Base-by-base conservation (phyloP, 306 rosid species). In the Arachis hypogaea region DNA sequence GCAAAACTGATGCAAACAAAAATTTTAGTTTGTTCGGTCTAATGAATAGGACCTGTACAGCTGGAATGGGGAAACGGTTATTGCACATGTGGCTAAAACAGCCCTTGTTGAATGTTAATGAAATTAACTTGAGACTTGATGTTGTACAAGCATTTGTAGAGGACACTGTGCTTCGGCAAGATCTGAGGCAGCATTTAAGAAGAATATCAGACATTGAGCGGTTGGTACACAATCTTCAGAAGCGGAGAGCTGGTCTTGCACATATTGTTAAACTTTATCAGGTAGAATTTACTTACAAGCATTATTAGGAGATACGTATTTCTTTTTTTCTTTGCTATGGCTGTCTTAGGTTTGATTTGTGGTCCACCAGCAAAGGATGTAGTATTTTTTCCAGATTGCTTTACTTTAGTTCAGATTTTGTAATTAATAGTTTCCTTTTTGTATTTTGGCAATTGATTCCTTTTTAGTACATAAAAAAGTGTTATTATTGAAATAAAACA, bases 1-100 rank as follows among this genome's bases (percentile, higher is more conserved):
- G 92, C 83, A 94, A 88, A 87, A 84, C 95, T 18, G 96, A 92
- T 84, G 99, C 97, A 68, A 94, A 92, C 88, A 94, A 94, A 78
- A 94, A 92, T 78, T 94, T 94, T 78, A 94, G 99, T 81, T 78
- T 94, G 85, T 88, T 88, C 84, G 99, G 99, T 79, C 96, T 92
- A 57, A 75, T 94, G 95, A 94, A 94, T 74, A 89, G 96, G 78
- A 94, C 99, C 51, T 94, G 99, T 84, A 89, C 99, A 10, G 97
- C 96, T 77, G 99, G 97, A 78, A 94, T 94, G 99, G 99, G 99
- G 73, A 92, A 94, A 73, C 79, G 99, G 28, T 76, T 94, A 68
- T 76, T 94, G 78, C 94, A 94, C 81, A 87, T 78, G 96, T 94
- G 99, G 99, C 85, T 94, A 54, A 94, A 94, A 61, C 99, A 94